Evolutionary conservation across 306 rosid genomes (phyloP).

Genomic region (Medicago arabica): DNA sequence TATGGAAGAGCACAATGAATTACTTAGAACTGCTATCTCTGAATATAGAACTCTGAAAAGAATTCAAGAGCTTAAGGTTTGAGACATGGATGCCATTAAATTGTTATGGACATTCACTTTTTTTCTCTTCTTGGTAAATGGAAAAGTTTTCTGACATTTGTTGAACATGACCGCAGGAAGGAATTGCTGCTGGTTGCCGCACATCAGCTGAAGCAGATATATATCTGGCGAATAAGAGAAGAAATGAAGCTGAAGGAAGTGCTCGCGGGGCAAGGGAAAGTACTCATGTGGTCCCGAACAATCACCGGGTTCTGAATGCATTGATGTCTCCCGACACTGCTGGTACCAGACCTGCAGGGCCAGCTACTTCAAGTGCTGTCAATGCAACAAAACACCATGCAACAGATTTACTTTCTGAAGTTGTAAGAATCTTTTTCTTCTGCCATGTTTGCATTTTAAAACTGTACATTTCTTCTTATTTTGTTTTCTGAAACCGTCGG

Average conservation of each 20-base stretch:
- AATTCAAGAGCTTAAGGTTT: conserved; percentile 88
- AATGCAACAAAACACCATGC: conserved; percentile 62
- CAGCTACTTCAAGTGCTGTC: conserved; percentile 63
- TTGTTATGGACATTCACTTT: not conserved
- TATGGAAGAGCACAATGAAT: conserved; percentile 85
- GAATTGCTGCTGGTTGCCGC: conserved; percentile 82
- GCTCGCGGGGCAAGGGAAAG: conserved; percentile 65
- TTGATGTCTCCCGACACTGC: conserved; percentile 64
- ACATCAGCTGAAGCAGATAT: conserved; percentile 72
- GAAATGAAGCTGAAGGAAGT: conserved; percentile 72
- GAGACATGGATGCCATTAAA: conserved; percentile 32
- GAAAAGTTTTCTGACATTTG: not conserved
- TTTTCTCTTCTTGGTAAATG: not conserved
- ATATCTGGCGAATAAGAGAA: conserved; percentile 67
- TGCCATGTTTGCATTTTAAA: not conserved
- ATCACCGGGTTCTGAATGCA: conserved; percentile 68
- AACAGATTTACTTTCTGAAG: no score
- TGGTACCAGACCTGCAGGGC: conserved; percentile 63
- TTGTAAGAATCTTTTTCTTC: no score
- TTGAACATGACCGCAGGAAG: conserved; percentile 62
- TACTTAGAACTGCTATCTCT: conserved; percentile 61
- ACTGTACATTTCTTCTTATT: not conserved
- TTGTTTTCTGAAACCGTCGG: no score
- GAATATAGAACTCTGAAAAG: conserved; percentile 75
- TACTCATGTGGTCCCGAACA: conserved; percentile 65